Evolutionary conservation across 1,139 yeast genomes (phyloP), one percentile per base, ranked within the genome.

Genomic region (Protomyces lactucae-debilis): DNA sequence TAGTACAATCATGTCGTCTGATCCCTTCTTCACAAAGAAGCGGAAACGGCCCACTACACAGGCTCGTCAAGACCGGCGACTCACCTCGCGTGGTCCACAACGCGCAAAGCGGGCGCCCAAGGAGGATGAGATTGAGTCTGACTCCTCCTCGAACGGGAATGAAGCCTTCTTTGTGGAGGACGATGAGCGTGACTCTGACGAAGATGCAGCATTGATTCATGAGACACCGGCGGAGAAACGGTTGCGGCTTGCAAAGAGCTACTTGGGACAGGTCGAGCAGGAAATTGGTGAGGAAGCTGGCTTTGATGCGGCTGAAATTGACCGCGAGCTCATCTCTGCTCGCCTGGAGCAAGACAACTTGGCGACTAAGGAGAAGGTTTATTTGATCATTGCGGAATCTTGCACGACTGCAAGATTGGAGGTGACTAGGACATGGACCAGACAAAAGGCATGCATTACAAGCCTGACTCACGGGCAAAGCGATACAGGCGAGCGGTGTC

Each of bases 211-310:
- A 70, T 84, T 85, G 70, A 84, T 79, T 32, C 81, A 80, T 36
- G 99, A 93, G 75, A 85, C 84, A 61, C 95, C 92, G 23, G 95
- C 97, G 0, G 99, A 93, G 72, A 92, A 90, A 75, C 84, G 99
- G 76, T 84, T 98, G 77, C 80, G 98, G 72, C 79, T 93, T 69
- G 99, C 99, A 23, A 91, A 91, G 75, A 95, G 92, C 75, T 93
- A 93, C 75, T 79, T 93, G 70, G 93, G 88, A 55, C 88, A 88
- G 72, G 77, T 93, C 71, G 85, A 87, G 72, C 76, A 77, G 2
- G 88, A 85, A 68, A 79, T 80, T 21, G 84, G 74, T 55, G 83
- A 82, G 37, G 81, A 79, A 32, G 79, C 77, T 65, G 91, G 87
- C 53, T 90, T 90, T 71, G 95, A 90, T 78, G 97, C 98, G n/a